These are phyloP conservation scores for Cydonia oblonga DNA, from an alignment of 331 rosid species.

Conservation along the genomic window DNA sequence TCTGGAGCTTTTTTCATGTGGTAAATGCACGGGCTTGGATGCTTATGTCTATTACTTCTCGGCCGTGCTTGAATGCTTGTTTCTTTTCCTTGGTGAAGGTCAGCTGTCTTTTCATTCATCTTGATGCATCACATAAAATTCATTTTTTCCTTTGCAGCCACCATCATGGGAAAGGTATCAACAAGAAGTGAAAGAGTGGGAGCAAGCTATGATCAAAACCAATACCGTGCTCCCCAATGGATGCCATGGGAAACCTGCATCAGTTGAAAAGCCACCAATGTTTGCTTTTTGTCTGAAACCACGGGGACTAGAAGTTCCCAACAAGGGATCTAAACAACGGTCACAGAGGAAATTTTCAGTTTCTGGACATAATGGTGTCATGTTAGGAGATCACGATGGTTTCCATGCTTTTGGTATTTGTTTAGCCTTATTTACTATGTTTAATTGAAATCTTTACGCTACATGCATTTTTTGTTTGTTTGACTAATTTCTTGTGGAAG, in stretches of 20 bases:
- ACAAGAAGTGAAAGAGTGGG: slow-evolving; percentile 73
- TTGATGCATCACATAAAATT: not conserved
- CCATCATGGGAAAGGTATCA: slow-evolving; percentile 82
- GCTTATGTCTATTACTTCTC: not conserved
- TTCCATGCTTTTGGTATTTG: slow-evolving; percentile 47
- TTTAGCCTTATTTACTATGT: slow-evolving; percentile 3
- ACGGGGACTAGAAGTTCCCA: slow-evolving; percentile 69
- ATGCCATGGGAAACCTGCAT: slow-evolving; percentile 29
- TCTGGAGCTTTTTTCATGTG: too few relatives aligned
- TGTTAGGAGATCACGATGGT: slow-evolving; percentile 57
- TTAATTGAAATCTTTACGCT: not conserved
- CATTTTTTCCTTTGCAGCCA: slow-evolving; percentile 34
- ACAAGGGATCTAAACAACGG: slow-evolving; percentile 76
- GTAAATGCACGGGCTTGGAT: not conserved
- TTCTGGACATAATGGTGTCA: slow-evolving; percentile 42
- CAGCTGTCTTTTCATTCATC: not conserved
- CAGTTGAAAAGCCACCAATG: slow-evolving; percentile 80
- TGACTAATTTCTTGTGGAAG: not conserved
- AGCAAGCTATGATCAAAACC: slow-evolving; percentile 44
- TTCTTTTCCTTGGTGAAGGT: slow-evolving; percentile 1
- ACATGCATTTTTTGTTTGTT: too few relatives aligned
- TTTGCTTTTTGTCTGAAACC: slow-evolving; percentile 95
- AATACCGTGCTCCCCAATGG: slow-evolving; percentile 30
- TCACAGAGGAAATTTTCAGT: slow-evolving; percentile 65
- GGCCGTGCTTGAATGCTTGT: not conserved